These are phyloP conservation scores for Nitzschia sp. DNA, from an alignment of 108 stramenopile species.

Conservation along the genomic window DNA sequence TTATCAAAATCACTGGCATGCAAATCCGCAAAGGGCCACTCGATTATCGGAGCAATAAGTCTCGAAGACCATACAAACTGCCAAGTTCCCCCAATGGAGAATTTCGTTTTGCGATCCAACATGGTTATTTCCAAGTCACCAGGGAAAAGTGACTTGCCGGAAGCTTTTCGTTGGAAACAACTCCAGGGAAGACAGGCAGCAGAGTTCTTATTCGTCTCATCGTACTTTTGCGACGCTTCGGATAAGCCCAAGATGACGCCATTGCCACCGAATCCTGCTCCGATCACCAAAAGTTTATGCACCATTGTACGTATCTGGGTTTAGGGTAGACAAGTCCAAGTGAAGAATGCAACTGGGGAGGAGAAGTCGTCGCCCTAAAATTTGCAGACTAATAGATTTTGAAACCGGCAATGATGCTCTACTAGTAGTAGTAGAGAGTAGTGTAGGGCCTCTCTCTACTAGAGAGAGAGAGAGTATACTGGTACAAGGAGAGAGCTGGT, in stretches of 20 bases:
- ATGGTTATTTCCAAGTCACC: conserved; percentile 3
- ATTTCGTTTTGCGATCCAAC: conserved; percentile 7
- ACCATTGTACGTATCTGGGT: too few relatives aligned
- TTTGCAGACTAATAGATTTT: too few relatives aligned
- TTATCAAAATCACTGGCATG: neutral
- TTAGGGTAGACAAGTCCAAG: too few relatives aligned
- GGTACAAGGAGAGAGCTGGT: too few relatives aligned
- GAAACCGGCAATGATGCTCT: too few relatives aligned
- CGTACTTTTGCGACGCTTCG: neutral
- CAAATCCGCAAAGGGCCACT: conserved; percentile 4
- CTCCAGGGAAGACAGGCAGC: too few relatives aligned
- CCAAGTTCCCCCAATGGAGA: conserved; percentile 6
- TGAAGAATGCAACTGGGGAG: too few relatives aligned
- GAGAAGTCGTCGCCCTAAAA: too few relatives aligned
- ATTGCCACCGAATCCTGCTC: conserved; percentile 12
- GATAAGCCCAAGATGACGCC: neutral
- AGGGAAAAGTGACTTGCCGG: neutral
- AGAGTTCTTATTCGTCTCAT: neutral
- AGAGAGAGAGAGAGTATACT: too few relatives aligned
- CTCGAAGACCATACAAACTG: conserved; percentile 4
- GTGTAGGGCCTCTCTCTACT: too few relatives aligned
- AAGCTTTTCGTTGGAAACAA: too few relatives aligned
- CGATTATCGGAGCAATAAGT: neutral
- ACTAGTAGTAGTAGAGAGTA: too few relatives aligned
- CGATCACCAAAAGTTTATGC: conserved; percentile 7